Base-by-base conservation (phyloP, 108 stramenopile species). In the Skeletonema costatum region DNA sequence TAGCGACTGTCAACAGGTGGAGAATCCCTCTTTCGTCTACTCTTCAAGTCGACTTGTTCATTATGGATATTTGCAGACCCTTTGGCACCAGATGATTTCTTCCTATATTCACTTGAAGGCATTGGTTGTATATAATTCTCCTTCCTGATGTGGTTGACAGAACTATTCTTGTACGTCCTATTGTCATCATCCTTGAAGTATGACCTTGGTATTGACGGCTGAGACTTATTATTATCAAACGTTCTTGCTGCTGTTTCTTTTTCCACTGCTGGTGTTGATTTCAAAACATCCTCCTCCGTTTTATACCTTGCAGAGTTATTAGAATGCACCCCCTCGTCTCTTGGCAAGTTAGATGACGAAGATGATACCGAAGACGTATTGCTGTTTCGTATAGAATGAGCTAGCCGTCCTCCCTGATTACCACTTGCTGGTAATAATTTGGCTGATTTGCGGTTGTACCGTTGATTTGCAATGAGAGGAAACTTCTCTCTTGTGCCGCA, bases 391-490 rank as follows among this genome's bases (percentile, higher is more conserved):
- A 25, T 4, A 56, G 21, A 56, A 56, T 29, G 53, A 25, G 19
- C 3, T 9, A 4, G 5, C 53, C 44, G 16, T n/a, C 3, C 53
- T 8, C 16, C 19, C 53, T 6, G 25, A 29, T 56, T 19, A 51
- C 19, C 53, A 25, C 53, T 46, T 3, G 16, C 44, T 46, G 44
- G 44, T n/a, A 46, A 46, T 46, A 1, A n/a, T 16, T 46, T 46
- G 44, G 44, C 3, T n/a, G 44, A 46, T 16, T 46, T 46, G 44
- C 61, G 60, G 42, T 71, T 71, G 60, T 58, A 32, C 46, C 60
- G 19, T 71, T 60, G 48, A 32, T 42, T 32, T 68, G 61, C 19
- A 64, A 39, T 9, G 72, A 17, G 16, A 73, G 72, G 25, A 10
- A 39, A 25, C 48, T 36, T 32, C 46, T 48, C 38, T 35, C 72